Base-by-base conservation (phyloP, 2,329 filamentous ascomycete species). In the Drechslerella dactyloides region DNA sequence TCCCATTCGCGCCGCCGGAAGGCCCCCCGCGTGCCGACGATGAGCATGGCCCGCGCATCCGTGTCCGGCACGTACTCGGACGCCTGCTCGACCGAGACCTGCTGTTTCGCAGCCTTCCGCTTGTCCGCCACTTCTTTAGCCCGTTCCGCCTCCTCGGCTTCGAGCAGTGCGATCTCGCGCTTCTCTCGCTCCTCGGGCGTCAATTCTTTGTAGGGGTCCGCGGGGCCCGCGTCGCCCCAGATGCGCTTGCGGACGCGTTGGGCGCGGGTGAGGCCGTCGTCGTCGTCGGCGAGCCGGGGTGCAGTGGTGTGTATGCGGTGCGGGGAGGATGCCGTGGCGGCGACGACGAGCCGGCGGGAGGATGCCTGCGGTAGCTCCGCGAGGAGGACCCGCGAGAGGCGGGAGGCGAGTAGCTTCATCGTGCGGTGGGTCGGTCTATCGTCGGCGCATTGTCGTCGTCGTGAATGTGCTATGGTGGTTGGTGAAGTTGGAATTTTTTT, bases 1-100 rank as follows among this genome's bases (percentile, higher is more conserved):
- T 70, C 66, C 53, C 53, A 70, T n/a, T 64, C 50, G 27, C 56
- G 63, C 66, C 58, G 63, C 66, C 58, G 64, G 27, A 64, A 70
- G 19, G 66, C 66, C 19, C 66, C 66, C 6, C 66, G 24, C 2
- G 66, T 70, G 7, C 66, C 66, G 11, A 56, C 50, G 6, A 70
- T 24, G 7, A 70, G 37, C 66, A 70, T 70, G 33, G 42, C 24
- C 59, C 59, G 58, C 1, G 66, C 66, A 46, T 70, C 66, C 8
- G 42, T 53, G 50, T 70, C 66, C 1, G 66, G 66, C 21, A 53
- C 53, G 52, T 70, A 70, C n/a, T 40, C 35, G 1, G 51, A 48
- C 24, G 35, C n/a, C 54, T 30, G 30, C 19, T 63, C 53, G 1
- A 33, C 30, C 11, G 27, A 23, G 11, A 4, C 27, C 48, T 50